Conservation (phyloP, 2,329 filamentous ascomycete species). For the Nannizziopsis barbatae region DNA sequence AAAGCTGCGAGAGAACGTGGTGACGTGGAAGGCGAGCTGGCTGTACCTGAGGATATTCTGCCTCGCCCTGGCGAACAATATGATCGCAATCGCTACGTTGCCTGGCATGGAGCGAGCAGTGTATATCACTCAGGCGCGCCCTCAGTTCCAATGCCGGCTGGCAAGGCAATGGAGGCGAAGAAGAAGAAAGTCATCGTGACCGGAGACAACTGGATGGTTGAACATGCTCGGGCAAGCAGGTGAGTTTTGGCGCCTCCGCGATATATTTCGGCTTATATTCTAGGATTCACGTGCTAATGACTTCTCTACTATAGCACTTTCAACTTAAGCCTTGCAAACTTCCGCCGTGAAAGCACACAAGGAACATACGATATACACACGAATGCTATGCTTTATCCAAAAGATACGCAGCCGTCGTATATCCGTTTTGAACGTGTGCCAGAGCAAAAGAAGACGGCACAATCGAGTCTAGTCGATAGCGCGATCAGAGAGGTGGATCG, state of each 20-base stretch:
- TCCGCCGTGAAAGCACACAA: slow-evolving; percentile 56
- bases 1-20: slow-evolving; percentile 63
- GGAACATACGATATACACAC: slow-evolving; percentile 93
- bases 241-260: slow-evolving; percentile 35
- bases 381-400: slow-evolving; percentile 78
- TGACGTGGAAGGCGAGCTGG: slow-evolving; percentile 75
- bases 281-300: neutral
- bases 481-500: slow-evolving; percentile 16
- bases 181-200: slow-evolving; percentile 80
- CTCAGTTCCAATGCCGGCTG: slow-evolving; percentile 60
- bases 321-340: slow-evolving; percentile 61
- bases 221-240: slow-evolving; percentile 87
- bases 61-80: slow-evolving; percentile 71
- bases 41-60: slow-evolving; percentile 75
- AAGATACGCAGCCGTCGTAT: slow-evolving; percentile 79
- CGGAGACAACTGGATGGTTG: slow-evolving; percentile 90
- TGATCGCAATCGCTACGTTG: slow-evolving; percentile 97
- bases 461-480: slow-evolving; percentile 22
- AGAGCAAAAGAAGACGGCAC: slow-evolving; percentile 22
- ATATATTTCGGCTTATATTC: neutral
- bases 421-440: slow-evolving; percentile 67
- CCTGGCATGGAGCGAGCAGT: slow-evolving; percentile 92
- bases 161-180: slow-evolving; percentile 65
- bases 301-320: slow-evolving; percentile 52
- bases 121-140: slow-evolving; percentile 82